Percentiles rank a stretch among this genome's conserved stretches.
phyloP scores from a whole-genome alignment of 2,329 filamentous ascomycete genomes.

The Calonectria hongkongensis region DNA sequence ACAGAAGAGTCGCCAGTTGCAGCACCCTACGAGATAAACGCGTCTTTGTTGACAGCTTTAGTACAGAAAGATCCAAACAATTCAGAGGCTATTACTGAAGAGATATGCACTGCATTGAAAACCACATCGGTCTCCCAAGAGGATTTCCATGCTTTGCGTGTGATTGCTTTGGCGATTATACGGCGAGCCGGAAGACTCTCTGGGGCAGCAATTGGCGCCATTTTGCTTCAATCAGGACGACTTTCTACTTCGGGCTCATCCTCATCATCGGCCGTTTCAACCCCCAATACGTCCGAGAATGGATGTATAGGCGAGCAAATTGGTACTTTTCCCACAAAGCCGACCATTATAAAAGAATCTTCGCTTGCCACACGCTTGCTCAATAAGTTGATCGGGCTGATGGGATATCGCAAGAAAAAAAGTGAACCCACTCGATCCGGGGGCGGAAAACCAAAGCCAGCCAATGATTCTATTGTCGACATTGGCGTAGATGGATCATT shows the following conservation, averaged over 20 bases:
- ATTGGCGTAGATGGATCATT: slow-evolving; percentile 83
- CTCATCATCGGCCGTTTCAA: not conserved
- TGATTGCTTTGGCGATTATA: slow-evolving; percentile 17
- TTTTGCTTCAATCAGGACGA: slow-evolving; percentile 24
- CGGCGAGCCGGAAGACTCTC: slow-evolving; percentile 27
- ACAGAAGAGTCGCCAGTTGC: not conserved
- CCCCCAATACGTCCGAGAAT: not conserved
- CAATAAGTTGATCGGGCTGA: not conserved
- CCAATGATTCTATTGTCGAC: slow-evolving; percentile 63
- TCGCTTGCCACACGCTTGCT: not conserved
- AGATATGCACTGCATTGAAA: not conserved
- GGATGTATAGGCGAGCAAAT: not conserved
- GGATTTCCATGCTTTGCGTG: not conserved
- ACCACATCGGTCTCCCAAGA: not conserved
- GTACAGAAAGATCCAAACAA: not conserved
- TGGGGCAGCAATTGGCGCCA: slow-evolving; percentile 21
- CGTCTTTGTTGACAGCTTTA: slow-evolving; percentile 6
- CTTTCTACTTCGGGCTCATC: not conserved
- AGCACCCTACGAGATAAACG: not conserved
- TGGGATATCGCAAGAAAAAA: not conserved
- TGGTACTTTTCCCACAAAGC: not conserved
- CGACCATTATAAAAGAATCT: not conserved
- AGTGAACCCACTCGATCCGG: not conserved
- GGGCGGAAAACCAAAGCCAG: not conserved
- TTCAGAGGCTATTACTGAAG: too few species aligned